Evolutionary conservation across 371 early-diverging fungal species (phyloP).

Genomic region (Mortierella sp.): DNA sequence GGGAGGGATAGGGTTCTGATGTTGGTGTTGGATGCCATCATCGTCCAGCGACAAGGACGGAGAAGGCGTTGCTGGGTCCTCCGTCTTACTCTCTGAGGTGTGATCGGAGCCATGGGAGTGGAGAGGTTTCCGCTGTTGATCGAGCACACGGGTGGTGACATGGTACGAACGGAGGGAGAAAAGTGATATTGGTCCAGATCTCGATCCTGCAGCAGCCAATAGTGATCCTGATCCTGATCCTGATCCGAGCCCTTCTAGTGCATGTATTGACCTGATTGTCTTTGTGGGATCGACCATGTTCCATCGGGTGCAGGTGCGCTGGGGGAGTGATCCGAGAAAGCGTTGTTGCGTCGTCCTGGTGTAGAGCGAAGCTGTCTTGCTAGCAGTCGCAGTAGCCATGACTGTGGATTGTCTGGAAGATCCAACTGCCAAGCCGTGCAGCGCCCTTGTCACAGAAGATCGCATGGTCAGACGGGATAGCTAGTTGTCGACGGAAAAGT

Average conservation of each 20-base stretch:
- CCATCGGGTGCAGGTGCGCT: neutral
- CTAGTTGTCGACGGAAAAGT: too few relatives aligned
- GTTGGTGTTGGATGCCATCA: constrained; percentile 31
- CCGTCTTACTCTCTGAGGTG: neutral
- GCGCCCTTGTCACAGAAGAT: neutral
- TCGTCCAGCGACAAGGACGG: neutral
- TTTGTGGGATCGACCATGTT: neutral
- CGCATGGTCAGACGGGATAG: neutral
- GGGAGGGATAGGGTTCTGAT: constrained; percentile 43
- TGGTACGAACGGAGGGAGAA: constrained; percentile 28
- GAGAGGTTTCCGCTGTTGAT: constrained; percentile 5
- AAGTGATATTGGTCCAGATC: too few relatives aligned
- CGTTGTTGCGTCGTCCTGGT: too few relatives aligned
- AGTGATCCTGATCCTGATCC: too few relatives aligned
- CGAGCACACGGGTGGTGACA: constrained; percentile 29
- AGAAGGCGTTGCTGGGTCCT: neutral
- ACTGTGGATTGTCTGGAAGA: neutral
- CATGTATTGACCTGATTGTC: neutral
- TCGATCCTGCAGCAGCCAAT: too few relatives aligned
- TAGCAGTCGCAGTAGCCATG: neutral
- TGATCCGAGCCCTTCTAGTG: neutral
- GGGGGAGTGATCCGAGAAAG: too few relatives aligned
- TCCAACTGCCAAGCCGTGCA: neutral
- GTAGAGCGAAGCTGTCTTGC: too few relatives aligned
- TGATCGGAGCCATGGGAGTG: neutral